Evolutionary conservation across 1,284 basidiomycete genomes (phyloP).

Genomic region (Wallemia hederae): DNA sequence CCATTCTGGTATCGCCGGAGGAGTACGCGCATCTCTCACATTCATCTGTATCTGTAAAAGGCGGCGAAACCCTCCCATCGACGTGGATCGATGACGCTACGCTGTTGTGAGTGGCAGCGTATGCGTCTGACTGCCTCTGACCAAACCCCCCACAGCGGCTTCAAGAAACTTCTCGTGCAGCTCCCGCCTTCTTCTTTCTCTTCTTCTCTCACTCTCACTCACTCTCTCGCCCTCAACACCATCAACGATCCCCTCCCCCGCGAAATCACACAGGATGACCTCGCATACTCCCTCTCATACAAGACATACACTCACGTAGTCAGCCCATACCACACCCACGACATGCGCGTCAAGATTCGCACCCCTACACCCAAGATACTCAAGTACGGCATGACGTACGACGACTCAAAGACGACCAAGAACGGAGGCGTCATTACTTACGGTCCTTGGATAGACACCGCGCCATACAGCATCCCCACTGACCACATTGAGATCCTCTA

Average conservation of each 20-base stretch:
- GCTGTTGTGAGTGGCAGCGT: background rate
- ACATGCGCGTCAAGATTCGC: slow-evolving; percentile 57
- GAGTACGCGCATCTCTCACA: background rate
- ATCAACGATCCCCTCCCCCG: slow-evolving; percentile 43
- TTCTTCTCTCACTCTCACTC: slow-evolving; percentile 22
- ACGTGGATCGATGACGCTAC: background rate
- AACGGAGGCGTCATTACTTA: slow-evolving; percentile 55
- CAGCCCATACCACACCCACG: slow-evolving; percentile 49
- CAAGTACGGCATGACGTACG: slow-evolving; percentile 33
- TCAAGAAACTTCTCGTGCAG: background rate
- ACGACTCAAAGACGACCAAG: slow-evolving; percentile 29
- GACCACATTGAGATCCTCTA: background rate
- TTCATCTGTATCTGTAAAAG: background rate
- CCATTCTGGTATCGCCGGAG: background rate
- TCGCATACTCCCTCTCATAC: slow-evolving; percentile 46
- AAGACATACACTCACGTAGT: slow-evolving; percentile 39
- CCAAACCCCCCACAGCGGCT: background rate
- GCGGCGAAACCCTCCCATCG: background rate
- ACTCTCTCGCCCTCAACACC: slow-evolving; percentile 44
- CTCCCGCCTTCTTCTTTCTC: background rate
- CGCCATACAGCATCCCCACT: background rate
- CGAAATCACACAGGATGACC: slow-evolving; percentile 41
- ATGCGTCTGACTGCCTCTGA: background rate
- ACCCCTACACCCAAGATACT: slow-evolving; percentile 34
- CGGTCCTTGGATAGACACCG: slow-evolving; percentile 52